Evolutionary conservation across 352 stramenopile genomes (phyloP).

Genomic region (Phytopythium mirpurense): DNA sequence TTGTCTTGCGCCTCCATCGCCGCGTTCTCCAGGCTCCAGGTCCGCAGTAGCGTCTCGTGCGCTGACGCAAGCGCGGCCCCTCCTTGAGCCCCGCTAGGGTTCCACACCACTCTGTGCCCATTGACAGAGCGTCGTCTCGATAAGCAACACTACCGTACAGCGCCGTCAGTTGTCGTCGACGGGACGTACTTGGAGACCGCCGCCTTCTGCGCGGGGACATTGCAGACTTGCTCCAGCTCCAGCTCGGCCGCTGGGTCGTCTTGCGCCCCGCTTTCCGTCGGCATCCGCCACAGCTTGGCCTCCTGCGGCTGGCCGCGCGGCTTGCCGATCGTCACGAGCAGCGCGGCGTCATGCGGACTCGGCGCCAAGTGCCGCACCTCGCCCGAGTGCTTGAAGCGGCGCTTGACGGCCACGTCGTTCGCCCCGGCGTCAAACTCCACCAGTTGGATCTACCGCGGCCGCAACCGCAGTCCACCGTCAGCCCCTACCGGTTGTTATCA

Average conservation of each 20-base stretch:
- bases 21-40: conserved; percentile 44
- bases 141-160: background rate
- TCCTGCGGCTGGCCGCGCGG: conserved; percentile 20
- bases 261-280: conserved; percentile 9
- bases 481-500: too few species aligned
- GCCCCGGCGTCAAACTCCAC: conserved; percentile 44
- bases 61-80: conserved; percentile 26
- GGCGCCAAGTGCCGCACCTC: conserved; percentile 49
- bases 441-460: conserved; percentile 38
- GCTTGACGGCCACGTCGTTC: conserved; percentile 30
- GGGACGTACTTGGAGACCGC: conserved; percentile 33
- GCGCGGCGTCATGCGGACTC: conserved; percentile 36
- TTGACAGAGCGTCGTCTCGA: background rate
- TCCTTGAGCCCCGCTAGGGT: conserved; percentile 14
- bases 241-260: conserved; percentile 8
- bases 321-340: conserved; percentile 58
- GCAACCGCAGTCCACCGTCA: too few species aligned
- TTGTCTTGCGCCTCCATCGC: conserved; percentile 30
- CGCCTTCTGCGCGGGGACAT: conserved; percentile 38
- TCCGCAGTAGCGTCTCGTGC: conserved; percentile 40
- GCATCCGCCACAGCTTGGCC: conserved; percentile 50
- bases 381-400: conserved; percentile 36
- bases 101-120: conserved; percentile 37
- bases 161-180: background rate
- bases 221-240: conserved; percentile 28